Evolutionary conservation across 176 grass and related monocot genomes (phyloP).

Genomic region (Urochloa ruziziensis): DNA sequence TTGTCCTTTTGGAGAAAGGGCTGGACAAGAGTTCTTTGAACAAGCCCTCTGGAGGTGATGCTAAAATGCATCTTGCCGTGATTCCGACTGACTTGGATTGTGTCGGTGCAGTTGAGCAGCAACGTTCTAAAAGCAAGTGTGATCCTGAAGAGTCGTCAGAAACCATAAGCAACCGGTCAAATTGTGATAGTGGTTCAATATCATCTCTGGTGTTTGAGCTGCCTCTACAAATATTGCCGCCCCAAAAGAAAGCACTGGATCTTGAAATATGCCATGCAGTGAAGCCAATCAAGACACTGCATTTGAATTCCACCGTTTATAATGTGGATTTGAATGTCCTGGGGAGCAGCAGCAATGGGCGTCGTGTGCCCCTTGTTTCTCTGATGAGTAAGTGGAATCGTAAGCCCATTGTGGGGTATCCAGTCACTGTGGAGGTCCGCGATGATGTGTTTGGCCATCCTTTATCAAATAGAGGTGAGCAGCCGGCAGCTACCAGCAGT

Average conservation of each 20-base stretch:
- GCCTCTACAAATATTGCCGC: constrained; percentile 23
- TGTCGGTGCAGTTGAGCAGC: constrained; percentile 15
- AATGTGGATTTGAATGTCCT: constrained; percentile 65
- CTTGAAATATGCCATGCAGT: neutral
- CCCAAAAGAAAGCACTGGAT: neutral
- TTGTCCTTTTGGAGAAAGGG: constrained; percentile 31
- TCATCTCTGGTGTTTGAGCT: constrained; percentile 32
- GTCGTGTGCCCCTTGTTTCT: constrained; percentile 75
- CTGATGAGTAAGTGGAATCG: constrained; percentile 81
- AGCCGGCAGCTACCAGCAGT: constrained; percentile 22
- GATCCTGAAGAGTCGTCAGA: constrained; percentile 31
- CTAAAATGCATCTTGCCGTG: neutral
- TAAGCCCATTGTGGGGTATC: constrained; percentile 83
- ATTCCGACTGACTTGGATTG: constrained; percentile 16
- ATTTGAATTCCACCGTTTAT: constrained; percentile 48
- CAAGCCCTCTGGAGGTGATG: constrained; percentile 13
- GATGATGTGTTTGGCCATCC: constrained; percentile 37
- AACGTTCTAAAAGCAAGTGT: neutral
- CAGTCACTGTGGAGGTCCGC: constrained; percentile 53
- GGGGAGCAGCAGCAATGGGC: constrained; percentile 54
- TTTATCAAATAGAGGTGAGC: constrained; percentile 20
- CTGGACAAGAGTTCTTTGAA: constrained; percentile 7
- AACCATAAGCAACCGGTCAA: constrained; percentile 8
- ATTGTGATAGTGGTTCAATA: constrained; percentile 27
- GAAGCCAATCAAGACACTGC: constrained; percentile 57